Evolutionary conservation across 2,329 filamentous ascomycete genomes (phyloP), one percentile per base, ranked within the genome.

Genomic region (Penicillium sclerotiorum): DNA sequence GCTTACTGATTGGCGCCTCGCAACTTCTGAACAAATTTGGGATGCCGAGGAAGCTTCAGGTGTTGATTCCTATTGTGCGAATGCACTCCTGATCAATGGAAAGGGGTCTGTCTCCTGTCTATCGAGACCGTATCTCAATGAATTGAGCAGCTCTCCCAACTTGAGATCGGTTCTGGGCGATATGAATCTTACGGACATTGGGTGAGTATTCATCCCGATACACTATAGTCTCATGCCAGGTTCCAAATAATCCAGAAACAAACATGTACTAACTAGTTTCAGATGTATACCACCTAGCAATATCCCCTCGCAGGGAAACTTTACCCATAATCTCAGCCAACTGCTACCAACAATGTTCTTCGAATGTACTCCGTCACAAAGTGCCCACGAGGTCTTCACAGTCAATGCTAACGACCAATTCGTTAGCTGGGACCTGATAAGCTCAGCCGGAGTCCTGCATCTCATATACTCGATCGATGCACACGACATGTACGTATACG

Each of bases 81-180:
- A 86, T 59, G 78, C 82, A 0, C 70, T 87, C 12, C 66, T 87
- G 9, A 73, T 87, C 43, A 86, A 87, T 50, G 84, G 84, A 20
- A 81, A 83, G 43, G 67, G 67, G 1, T 66, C 66, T 3, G 49
- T 64, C 8, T 56, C 54, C 12, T 67, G 65, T 25, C 50, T 63
- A 1, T 42, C 59, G 4, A 58, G 52, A 12, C 55, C 53, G 5
- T 47, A 56, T 18, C 58, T 66, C 27, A 65, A 72, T 23, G 59
- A 69, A 2, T 71, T 70, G 40, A 71, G 68, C 1, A 69, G 9
- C 13, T 4, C 67, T 3, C 12, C 33, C 3, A 39, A 35, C 1
- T 57, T 58, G 23, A 53, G 37, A 22, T 8, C 12, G 0, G 30
- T 47, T 1, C 33, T 68, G 28, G 61, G 62, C 1, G 59, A 61